phyloP scores from a whole-genome alignment of 768 basidiomycete species.

The Dentipellis sp. region DNA sequence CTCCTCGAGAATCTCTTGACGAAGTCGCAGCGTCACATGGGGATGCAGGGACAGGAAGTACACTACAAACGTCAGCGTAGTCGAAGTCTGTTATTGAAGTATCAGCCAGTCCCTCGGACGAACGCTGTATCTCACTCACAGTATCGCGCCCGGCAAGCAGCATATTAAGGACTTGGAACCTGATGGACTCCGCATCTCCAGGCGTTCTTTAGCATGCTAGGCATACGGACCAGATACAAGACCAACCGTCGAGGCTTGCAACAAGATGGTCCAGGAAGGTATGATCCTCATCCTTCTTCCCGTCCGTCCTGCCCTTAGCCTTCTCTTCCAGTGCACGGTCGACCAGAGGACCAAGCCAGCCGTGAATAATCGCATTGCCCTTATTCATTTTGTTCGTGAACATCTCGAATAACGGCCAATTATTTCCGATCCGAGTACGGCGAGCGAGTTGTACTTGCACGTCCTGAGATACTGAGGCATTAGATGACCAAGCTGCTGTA shows the following conservation, averaged over 20 bases:
- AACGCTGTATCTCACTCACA: not conserved
- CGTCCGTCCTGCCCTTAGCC: not conserved
- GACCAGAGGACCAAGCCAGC: not conserved
- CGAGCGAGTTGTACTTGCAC: not conserved
- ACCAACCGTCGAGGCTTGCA: slow-evolving; percentile 5
- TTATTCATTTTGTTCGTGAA: not conserved
- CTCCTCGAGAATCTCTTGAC: slow-evolving; percentile 21
- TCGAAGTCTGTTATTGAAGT: not conserved
- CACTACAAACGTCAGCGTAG: slow-evolving; percentile 16
- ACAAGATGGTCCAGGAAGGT: slow-evolving; percentile 34
- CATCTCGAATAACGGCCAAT: not conserved
- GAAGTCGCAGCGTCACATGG: slow-evolving; percentile 17
- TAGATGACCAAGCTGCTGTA: too few relatives aligned
- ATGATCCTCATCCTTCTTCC: slow-evolving; percentile 17
- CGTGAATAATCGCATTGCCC: not conserved
- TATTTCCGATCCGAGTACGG: not conserved
- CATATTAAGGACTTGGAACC: slow-evolving; percentile 23
- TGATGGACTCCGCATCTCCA: not conserved
- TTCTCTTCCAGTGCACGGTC: not conserved
- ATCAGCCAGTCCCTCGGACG: not conserved
- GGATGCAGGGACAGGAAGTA: slow-evolving; percentile 24
- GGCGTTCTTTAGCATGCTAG: not conserved
- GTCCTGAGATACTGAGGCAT: slow-evolving; percentile 2
- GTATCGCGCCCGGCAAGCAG: slow-evolving; percentile 27
- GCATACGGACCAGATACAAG: too few relatives aligned